Conservation (phyloP, 768 basidiomycete species). For the Naganishia kalamii region DNA sequence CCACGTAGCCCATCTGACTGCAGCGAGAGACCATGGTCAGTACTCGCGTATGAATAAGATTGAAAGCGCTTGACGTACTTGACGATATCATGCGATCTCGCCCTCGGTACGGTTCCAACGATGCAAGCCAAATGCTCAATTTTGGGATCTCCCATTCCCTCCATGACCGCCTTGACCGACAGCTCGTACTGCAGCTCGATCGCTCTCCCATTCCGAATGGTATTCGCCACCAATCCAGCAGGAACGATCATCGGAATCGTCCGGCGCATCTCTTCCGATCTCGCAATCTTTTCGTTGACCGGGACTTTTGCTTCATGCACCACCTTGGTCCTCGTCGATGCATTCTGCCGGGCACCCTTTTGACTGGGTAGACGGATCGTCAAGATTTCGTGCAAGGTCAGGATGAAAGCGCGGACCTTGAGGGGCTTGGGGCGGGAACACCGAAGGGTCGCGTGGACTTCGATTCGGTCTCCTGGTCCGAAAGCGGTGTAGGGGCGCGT, state of each 20-base stretch:
- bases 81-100: constrained; percentile 34
- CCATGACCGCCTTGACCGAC: constrained; percentile 69
- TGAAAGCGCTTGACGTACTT: not conserved
- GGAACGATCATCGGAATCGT: constrained; percentile 51
- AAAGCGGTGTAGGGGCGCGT: constrained; percentile 72
- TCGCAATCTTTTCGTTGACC: constrained; percentile 64
- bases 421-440: constrained; percentile 64
- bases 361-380: constrained; percentile 55
- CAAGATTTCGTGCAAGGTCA: constrained; percentile 68
- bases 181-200: constrained; percentile 79
- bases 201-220: constrained; percentile 59
- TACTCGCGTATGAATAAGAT: not conserved
- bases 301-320: constrained; percentile 67
- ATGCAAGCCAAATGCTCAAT: constrained; percentile 34
- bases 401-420: constrained; percentile 75
- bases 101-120: constrained; percentile 34
- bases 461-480: constrained; percentile 75
- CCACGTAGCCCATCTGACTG: constrained; percentile 24
- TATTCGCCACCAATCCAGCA: constrained; percentile 65
- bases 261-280: constrained; percentile 67
- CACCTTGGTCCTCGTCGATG: constrained; percentile 52
- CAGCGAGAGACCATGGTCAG: not conserved
- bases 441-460: constrained; percentile 64
- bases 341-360: constrained; percentile 49
- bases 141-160: constrained; percentile 50